Evolutionary conservation across 345 rosid genomes (phyloP), one percentile per base, ranked within the genome.

Genomic region (Eutrema yunnanense): DNA sequence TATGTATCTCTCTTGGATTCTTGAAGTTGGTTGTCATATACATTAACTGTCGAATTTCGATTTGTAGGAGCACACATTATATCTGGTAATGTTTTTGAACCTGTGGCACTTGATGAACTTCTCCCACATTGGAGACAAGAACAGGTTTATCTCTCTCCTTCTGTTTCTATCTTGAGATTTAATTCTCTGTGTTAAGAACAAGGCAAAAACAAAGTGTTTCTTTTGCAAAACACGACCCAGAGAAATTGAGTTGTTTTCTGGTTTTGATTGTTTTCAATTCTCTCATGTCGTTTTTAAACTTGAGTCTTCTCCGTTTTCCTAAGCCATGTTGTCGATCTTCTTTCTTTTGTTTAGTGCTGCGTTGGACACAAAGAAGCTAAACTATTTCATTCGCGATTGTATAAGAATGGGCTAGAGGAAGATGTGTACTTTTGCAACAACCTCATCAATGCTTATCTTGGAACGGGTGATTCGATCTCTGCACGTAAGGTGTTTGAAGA

Each of bases 81-180:
- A 22, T 91, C 97, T 58, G 98, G 95, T 11, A 94, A 89, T 80
- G 98, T 91, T 57, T 84, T 91, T 79, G 95, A 94, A 75, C 88
- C 97, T 44, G 81, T 90, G 14, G 91, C 97, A 40, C 75, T 90
- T 72, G 81, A 90, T 74, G 96, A 94, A 67, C 88, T 87, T 73
- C 82, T 90, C 8, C 95, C 97, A 29, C 81, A 82, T 14, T 89
- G 97, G 97, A 85, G 84, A 86, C 81, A 89, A 69, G 90, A 94
- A 74, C 82, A 90, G 87, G 98, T 90, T 65, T 80, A 59, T 78
- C 30, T 48, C 47, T 49, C 27, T 30, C 11, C 33, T 13, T 40
- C 38, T 56, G 42, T 48, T 49, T 49, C 30, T 19, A 4, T 46
- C 19, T 26, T n/a, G 2, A n/a, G 22, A 46, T 6, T n/a, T 46